Evolutionary conservation across 495 filamentous ascomycete genomes (phyloP).

Genomic region (Neurospora sp.): DNA sequence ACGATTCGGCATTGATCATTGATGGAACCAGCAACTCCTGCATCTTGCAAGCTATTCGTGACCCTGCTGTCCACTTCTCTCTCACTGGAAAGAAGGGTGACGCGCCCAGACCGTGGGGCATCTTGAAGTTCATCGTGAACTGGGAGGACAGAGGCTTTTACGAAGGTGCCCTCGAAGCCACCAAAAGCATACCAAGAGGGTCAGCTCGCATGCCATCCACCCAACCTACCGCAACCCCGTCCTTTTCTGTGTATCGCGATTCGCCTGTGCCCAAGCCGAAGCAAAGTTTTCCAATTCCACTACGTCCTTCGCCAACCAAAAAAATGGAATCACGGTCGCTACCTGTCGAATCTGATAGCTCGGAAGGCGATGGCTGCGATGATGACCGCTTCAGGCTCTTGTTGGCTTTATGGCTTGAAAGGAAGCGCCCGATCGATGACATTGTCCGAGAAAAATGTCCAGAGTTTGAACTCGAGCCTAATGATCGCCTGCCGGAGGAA

Average conservation of each 20-base stretch:
- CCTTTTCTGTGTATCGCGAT: slow-evolving; percentile 33
- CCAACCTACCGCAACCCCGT: slow-evolving; percentile 27
- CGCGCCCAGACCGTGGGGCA: background rate
- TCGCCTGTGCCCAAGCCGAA: slow-evolving; percentile 27
- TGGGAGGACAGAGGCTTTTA: background rate
- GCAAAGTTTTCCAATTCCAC: background rate
- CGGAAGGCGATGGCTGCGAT: background rate
- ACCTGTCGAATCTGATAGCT: background rate
- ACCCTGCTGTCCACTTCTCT: background rate
- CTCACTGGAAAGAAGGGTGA: background rate
- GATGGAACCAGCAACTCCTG: background rate
- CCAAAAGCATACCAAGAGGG: background rate
- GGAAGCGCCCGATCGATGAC: background rate
- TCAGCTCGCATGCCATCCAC: background rate
- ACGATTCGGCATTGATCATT: background rate
- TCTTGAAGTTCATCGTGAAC: background rate
- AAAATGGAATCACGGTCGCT: background rate
- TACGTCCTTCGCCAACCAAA: background rate
- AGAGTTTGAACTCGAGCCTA: background rate
- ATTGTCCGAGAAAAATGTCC: background rate
- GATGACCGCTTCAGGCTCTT: background rate
- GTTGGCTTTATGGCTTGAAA: background rate
- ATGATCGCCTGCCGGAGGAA: background rate
- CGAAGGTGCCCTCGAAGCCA: background rate
- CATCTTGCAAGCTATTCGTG: background rate